Evolutionary conservation across 2,329 filamentous ascomycete genomes (phyloP).

Genomic region (Ceratocystis papillata): DNA sequence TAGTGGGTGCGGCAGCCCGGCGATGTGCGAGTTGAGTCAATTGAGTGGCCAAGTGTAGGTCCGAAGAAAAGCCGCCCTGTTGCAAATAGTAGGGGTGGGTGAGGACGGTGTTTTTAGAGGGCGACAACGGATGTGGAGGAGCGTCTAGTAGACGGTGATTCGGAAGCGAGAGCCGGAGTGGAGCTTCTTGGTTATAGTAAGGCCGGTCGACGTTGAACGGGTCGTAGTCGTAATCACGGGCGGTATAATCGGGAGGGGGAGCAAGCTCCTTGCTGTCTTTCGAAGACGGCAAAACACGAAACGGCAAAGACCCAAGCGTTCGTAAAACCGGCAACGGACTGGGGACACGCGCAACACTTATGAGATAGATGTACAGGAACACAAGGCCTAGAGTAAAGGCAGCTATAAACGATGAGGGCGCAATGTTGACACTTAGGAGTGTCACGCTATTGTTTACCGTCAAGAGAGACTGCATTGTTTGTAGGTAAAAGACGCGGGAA

Average conservation of each 20-base stretch:
- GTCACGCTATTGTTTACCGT: slow-evolving; percentile 53
- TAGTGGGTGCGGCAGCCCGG: slow-evolving; percentile 15
- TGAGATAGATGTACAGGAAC: slow-evolving; percentile 42
- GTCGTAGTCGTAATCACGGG: slow-evolving; percentile 18
- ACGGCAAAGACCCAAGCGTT: slow-evolving; percentile 19
- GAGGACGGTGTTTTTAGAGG: slow-evolving; percentile 14
- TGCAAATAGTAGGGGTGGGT: slow-evolving; percentile 22
- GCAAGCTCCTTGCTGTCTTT: slow-evolving; percentile 6
- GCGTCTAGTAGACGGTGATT: not conserved
- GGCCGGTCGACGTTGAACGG: slow-evolving; percentile 14
- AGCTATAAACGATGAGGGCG: slow-evolving; percentile 47
- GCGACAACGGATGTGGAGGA: not conserved
- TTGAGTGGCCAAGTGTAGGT: slow-evolving; percentile 23
- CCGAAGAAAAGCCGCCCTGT: slow-evolving; percentile 22
- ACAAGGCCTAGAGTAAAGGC: slow-evolving; percentile 40
- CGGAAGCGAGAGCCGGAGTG: not conserved
- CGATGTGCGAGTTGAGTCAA: slow-evolving; percentile 20
- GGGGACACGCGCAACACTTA: slow-evolving; percentile 21
- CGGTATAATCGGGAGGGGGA: slow-evolving; percentile 9
- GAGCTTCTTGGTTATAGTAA: slow-evolving; percentile 1
- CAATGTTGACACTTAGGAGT: slow-evolving; percentile 48
- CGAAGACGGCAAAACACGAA: slow-evolving; percentile 11
- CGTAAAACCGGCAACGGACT: slow-evolving; percentile 22
- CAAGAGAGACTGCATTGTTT: slow-evolving; percentile 48
- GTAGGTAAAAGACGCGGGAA: not conserved